Evolutionary conservation across 768 basidiomycete genomes (phyloP), one percentile per base, ranked within the genome.

Genomic region (Amanita muscaria): DNA sequence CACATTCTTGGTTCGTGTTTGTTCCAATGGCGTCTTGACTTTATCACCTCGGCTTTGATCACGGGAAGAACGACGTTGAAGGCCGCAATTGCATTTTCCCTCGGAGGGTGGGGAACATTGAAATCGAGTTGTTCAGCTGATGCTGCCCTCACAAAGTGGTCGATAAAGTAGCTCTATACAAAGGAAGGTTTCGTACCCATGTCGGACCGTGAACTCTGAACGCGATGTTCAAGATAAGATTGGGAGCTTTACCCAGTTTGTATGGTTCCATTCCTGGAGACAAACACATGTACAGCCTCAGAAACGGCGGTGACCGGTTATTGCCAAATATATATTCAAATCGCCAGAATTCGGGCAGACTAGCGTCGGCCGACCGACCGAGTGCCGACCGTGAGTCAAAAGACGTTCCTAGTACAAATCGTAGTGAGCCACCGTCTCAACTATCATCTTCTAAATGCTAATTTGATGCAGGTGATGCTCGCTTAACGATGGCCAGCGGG

Each of bases 1-100:
- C 83, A 88, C 84, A 88, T 73, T 52, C 60, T 68, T 46, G 78
- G 79, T 58, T 82, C 80, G 56, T 87, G 84, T 49, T 70, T 66
- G 63, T 85, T 69, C 87, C 86, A 87, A 48, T 82, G 51, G 41
- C 61, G 70, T 46, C 87, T 79, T 39, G 83, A 83, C 47, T 70
- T 75, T 47, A 78, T 34, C 53, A 88, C 79, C 56, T 76, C 79
- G n/a, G 60, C 35, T 64, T 80, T 85, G 67, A 89, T 81, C 11
- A 55, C 57, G 35, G 59, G 65, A 24, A 76, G 60, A 48, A 83
- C 65, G 41, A 59, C 45, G 31, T 72, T 67, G 66, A 87, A 88
- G 0, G 84, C 86, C 31, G 77, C 73, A 49, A 83, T 60, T 7
- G 82, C 75, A 51, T 77, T 82, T 32, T 57, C 57, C 33, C 65